Base-by-base conservation (phyloP, 495 filamentous ascomycete genomes). In the Trichoderma erinaceum region DNA sequence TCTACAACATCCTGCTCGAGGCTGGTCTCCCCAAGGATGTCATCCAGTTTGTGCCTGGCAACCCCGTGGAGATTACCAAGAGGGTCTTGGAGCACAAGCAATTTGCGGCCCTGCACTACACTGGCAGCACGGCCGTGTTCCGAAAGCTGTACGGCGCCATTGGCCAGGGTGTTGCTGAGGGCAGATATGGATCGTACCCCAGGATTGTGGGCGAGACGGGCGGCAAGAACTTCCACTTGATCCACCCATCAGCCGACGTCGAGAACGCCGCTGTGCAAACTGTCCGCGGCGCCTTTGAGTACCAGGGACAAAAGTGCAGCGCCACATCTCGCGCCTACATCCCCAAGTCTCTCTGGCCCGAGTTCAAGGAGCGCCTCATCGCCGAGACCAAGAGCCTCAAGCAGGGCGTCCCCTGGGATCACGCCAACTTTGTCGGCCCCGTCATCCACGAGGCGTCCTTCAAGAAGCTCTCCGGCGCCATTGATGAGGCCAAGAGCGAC, bases 201-300 rank as follows among this genome's bases (percentile, higher is more conserved):
- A 86, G 92, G 69, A 86, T 95, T 41, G 90, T 94, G 18, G 92
- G 88, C 67, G 92, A 96, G 81, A 95, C 92, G 3, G 90, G 91
- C 68, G 92, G 92, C 69, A 96, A 96, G 86, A 96, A 96, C 79
- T 96, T 93, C 82, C 92, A 94, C 78, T 80, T 96, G 48, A 76
- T 96, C 58, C 91, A 96, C 74, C 69, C 80, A 7, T 88, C 85
- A 4, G 92, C 92, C 44, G 89, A 95, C 70, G 72, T 92, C 61
- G 76, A 84, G 43, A 94, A 92, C 71, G 92, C 92, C 35, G 90
- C 87, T 12, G 80, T 89, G 58, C 88, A 95, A 70, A 96, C 92
- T 12, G 86, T 96, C 38, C 89, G 92, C 50, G 92, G 91, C 50
- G 89, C 92, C 10, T 96, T 96, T 73, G 92, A 96, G 78, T 96